Evolutionary conservation across 106 monocot species (phyloP), one percentile per base, ranked within the genome.

Genomic region (Apostasia ramifera): DNA sequence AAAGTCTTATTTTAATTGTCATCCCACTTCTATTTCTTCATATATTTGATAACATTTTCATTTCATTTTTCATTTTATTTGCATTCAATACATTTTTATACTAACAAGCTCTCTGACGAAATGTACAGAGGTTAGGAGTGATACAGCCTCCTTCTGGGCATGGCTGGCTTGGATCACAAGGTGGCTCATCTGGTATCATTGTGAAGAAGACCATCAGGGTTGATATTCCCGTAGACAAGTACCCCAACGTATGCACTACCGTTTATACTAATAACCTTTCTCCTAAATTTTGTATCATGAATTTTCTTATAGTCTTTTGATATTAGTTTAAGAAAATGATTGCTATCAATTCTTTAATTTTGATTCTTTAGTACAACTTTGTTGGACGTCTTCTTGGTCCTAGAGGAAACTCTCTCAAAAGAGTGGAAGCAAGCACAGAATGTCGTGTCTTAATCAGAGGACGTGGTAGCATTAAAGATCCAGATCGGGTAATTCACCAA

Each of bases 311-410:
- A 4, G 4, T 50, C 8, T 45, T 47, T 65, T 65, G n/a, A 26
- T 26, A 26, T 67, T 67, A n/a, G 26, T 14, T 56, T 3, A 5
- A 11, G 5, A 11, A 53, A 50, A 10, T 8, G 0, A 51, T 51
- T 51, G 39, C 42, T 71, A 14, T 78, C 53, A 62, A n/a, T 26
- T 69, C 48, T 62, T 80, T 61, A 10, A 52, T 37, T 55, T 50
- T 67, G 9, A 57, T 75, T 71, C 44, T 72, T 12, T 66, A 95
- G 94, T 95, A 68, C 73, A 95, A 95, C 66, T 95, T 95, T 76
- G 88, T 95, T 54, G 94, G 94, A 12, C 82, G 94, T 45, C 84
- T 95, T 59, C 83, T 95, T 60, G 94, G 94, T 68, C 94, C 94
- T 65, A 77, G 94, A 81, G 94, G 94, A 43, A 91, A 91, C 68